phyloP scores from a whole-genome alignment of 139 green algal genomes.

The Chlorella sp. region DNA sequence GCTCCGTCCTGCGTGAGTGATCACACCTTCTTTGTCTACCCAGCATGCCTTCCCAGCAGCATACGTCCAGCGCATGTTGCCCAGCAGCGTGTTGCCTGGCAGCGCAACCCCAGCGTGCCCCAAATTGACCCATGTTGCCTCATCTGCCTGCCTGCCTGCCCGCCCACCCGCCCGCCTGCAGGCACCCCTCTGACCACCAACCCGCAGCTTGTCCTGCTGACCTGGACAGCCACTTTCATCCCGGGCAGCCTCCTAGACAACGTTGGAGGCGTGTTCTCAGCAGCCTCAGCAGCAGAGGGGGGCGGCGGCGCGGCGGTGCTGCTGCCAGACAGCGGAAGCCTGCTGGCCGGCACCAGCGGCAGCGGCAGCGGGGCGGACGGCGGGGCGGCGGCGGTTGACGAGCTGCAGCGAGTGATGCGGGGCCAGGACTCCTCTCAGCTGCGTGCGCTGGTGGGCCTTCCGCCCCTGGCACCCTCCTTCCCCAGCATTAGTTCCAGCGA shows the following conservation, averaged over 20 bases:
- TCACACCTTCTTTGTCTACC: no score
- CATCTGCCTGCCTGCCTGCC: not conserved
- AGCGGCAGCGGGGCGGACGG: not conserved
- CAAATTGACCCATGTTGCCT: not conserved
- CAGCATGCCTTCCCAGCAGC: no score
- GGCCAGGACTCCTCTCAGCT: slow-evolving; percentile 18
- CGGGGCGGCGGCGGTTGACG: not conserved
- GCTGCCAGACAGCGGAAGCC: slow-evolving; percentile 16
- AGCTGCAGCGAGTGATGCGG: slow-evolving; percentile 24
- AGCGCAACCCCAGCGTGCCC: no score
- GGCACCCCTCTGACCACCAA: slow-evolving; percentile 19
- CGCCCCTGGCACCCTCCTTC: not conserved
- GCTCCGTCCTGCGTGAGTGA: not conserved
- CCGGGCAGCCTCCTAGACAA: not conserved
- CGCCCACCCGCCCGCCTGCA: not conserved
- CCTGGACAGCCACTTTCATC: slow-evolving; percentile 8
- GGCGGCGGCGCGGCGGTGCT: not conserved
- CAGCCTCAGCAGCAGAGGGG: not conserved
- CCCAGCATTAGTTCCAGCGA: not conserved
- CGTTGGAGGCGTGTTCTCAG: slow-evolving; percentile 5
- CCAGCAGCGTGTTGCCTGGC: not conserved
- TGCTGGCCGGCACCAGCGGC: slow-evolving; percentile 18
- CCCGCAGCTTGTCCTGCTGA: slow-evolving; percentile 11
- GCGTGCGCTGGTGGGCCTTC: not conserved
- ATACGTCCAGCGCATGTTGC: not conserved